These are phyloP conservation scores for Geum urbanum DNA, from an alignment of 306 rosid species.

Conservation along the genomic window DNA sequence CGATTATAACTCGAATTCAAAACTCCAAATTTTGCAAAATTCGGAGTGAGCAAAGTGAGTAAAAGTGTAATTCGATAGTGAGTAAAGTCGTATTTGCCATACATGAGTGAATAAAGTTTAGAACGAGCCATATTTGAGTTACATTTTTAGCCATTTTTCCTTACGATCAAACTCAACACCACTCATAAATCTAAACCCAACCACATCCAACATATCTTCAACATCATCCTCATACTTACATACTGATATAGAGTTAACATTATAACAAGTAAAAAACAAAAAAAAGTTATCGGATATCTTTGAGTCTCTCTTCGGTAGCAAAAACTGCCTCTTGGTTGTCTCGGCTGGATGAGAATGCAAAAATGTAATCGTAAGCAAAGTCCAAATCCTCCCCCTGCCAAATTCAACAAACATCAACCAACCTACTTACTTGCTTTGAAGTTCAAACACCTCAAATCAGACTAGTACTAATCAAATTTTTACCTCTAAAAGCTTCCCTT, in stretches of 20 bases:
- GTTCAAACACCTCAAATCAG: neutral
- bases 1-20: no score
- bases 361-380: conserved; percentile 80
- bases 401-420: neutral
- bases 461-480: neutral
- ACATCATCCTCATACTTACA: neutral
- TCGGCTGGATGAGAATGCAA: conserved; percentile 76
- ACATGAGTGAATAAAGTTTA: no score
- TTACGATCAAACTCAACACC: no score
- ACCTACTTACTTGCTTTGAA: neutral
- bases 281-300: conserved; percentile 56
- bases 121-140: no score
- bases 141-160: no score
- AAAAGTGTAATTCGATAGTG: no score
- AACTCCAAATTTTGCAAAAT: no score
- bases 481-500: conserved; percentile 92
- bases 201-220: neutral
- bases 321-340: conserved; percentile 88
- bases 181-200: neutral
- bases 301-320: conserved; percentile 78
- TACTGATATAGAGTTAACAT: neutral
- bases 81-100: no score
- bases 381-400: conserved; percentile 85
- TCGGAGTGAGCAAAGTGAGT: no score
- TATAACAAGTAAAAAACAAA: neutral